Conservation (phyloP, 805 yeast species). For the Wickerhamiella lipophila region DNA sequence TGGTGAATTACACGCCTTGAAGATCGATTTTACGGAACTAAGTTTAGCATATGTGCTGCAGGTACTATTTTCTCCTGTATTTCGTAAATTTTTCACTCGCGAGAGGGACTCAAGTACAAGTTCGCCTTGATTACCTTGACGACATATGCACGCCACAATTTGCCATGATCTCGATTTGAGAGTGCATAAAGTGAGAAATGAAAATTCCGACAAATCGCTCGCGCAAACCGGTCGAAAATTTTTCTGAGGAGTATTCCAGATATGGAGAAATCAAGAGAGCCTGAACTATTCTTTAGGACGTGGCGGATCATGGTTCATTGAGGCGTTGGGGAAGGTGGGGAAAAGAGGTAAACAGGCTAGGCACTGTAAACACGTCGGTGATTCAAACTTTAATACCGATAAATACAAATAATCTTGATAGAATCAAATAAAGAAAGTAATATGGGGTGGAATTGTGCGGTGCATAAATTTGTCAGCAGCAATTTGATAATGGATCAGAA, state of each 20-base stretch:
- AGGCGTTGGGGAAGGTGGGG: slow-evolving; percentile 6
- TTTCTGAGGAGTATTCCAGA: neutral
- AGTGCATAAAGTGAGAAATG: neutral
- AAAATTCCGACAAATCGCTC: neutral
- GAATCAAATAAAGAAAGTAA: neutral
- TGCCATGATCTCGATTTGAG: slow-evolving; percentile 7
- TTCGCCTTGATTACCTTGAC: neutral
- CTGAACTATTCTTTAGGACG: neutral
- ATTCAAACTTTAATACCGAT: neutral
- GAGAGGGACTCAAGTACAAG: neutral
- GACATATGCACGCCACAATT: slow-evolving; percentile 7
- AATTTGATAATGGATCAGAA: slow-evolving; percentile 9
- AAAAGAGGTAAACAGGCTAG: neutral
- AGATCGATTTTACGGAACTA: too few species aligned
- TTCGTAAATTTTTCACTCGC: neutral
- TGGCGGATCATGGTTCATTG: neutral
- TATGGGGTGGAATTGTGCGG: neutral
- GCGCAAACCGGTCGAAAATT: neutral
- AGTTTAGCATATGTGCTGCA: too few species aligned
- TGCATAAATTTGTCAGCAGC: slow-evolving; percentile 9
- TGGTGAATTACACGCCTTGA: neutral
- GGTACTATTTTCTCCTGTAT: too few species aligned
- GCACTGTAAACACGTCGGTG: neutral
- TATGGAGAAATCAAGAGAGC: neutral
- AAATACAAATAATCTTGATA: neutral